Base-by-base conservation (phyloP, 164 flowering plant species). In the Chloranthus sessilifolius region DNA sequence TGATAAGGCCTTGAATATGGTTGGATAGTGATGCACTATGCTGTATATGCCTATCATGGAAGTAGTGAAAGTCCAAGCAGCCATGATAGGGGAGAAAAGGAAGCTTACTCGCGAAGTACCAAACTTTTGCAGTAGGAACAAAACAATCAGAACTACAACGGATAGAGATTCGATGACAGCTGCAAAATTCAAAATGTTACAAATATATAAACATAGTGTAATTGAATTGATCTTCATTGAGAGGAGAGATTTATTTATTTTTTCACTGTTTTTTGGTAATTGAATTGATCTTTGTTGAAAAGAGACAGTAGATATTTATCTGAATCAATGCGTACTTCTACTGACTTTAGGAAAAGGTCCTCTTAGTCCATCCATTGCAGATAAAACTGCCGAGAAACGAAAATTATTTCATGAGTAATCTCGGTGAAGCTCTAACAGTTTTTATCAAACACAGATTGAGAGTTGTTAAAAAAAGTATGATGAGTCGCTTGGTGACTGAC, bases 41-140 rank as follows among this genome's bases (percentile, higher is more conserved):
- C 80, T 80, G 53, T 81, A 87, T 33, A 87, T 61, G 22, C 91
- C 91, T 1, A 87, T 81, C 28, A 83, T 52, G 19, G 92, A 89
- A 42, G 89, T 81, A 7, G 70, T 63, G 35, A 87, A 51, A 10
- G 95, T 83, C 89, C 95, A 87, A 23, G 76, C 65, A 36, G 74
- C 83, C 95, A 87, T 83, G 64, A 87, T 80, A 14, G 95, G 95
- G 14, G 91, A 87, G 71, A 87, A 87, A 19, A 82, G 70, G 59
- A 87, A 87, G 51, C 91, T 83, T 67, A 87, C 87, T 60, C 72
- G 59, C 39, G 87, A 74, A 37, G 92, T 87, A 17, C 92, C 95
- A 68, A 66, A 82, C 44, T 70, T 83, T 79, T 87, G 95, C 46
- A 83, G 33, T 58, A 87, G 65, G 68, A 87, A 87, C 57, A 87